phyloP scores from a whole-genome alignment of 768 basidiomycete species.

The Candolleomyces efflorescens region DNA sequence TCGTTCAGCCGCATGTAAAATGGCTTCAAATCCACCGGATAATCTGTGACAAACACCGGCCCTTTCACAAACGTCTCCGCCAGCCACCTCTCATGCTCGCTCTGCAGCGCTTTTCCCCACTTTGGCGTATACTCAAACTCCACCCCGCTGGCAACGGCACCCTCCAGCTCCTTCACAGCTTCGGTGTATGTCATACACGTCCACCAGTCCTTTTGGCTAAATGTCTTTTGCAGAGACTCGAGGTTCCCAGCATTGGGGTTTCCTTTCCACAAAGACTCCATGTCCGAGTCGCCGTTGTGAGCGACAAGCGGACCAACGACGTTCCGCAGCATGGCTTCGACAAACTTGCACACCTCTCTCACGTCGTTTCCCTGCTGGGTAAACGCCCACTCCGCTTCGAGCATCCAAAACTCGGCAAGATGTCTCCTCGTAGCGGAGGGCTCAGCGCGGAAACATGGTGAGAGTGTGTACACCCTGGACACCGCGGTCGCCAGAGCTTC shows the following conservation, averaged over 20 bases:
- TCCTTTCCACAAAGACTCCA: constrained; percentile 4
- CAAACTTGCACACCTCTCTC: constrained; percentile 41
- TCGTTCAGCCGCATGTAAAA: constrained; percentile 91
- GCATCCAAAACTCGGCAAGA: constrained; percentile 98
- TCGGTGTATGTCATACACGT: constrained; percentile 73
- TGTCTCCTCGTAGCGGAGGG: constrained; percentile 85
- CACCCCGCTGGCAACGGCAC: constrained; percentile 26
- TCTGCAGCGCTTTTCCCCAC: constrained; percentile 74
- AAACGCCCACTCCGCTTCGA: constrained; percentile 87
- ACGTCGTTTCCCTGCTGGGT: constrained; percentile 20
- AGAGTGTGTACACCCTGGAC: constrained; percentile 85
- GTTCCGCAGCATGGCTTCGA: constrained; percentile 31
- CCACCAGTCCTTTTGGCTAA: constrained; percentile 45
- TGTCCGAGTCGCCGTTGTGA: neutral
- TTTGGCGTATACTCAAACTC: constrained; percentile 53
- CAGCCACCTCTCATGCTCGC: constrained; percentile 93
- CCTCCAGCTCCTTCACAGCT: constrained; percentile 55
- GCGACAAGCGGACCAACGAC: constrained; percentile 18
- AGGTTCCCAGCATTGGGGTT: constrained; percentile 12
- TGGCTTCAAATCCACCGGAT: constrained; percentile 79
- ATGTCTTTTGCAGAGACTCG: constrained; percentile 29
- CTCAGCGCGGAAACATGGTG: constrained; percentile 94
- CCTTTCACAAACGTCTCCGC: constrained; percentile 62
- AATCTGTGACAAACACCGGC: constrained; percentile 91
- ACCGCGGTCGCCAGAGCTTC: constrained; percentile 80